phyloP scores from a whole-genome alignment of 805 yeast genomes.

The Starmerella floris region DNA sequence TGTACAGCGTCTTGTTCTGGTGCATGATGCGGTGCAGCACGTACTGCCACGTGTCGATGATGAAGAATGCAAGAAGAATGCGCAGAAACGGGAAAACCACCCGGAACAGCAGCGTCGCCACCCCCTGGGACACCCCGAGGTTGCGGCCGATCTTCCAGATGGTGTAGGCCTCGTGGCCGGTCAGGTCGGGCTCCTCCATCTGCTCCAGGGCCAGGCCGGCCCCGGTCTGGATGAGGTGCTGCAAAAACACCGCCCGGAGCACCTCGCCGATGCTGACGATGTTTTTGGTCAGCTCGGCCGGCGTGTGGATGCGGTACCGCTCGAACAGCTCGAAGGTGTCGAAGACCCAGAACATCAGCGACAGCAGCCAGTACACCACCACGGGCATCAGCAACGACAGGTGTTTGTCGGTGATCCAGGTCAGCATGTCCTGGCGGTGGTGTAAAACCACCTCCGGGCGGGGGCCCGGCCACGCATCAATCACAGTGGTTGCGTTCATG shows the following conservation, averaged over 20 bases:
- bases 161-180: conserved; percentile 39
- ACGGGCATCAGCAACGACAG: conserved; percentile 66
- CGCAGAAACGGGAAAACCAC: conserved; percentile 51
- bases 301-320: conserved; percentile 78
- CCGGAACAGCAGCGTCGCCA: conserved; percentile 43
- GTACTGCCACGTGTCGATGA: conserved; percentile 94
- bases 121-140: conserved; percentile 23
- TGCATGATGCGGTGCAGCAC: conserved; percentile 85
- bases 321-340: conserved; percentile 69
- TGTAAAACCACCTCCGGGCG: conserved; percentile 8
- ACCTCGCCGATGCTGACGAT: conserved; percentile 61
- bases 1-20: conserved; percentile 58
- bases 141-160: conserved; percentile 35
- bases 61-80: conserved; percentile 47
- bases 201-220: conserved; percentile 47
- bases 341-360: conserved; percentile 57
- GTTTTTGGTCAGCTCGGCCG: conserved; percentile 74
- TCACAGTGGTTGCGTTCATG: not conserved
- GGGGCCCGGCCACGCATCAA: conserved; percentile 12
- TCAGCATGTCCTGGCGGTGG: conserved; percentile 32
- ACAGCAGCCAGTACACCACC: conserved; percentile 69
- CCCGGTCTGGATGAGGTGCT: conserved; percentile 69
- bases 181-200: conserved; percentile 38
- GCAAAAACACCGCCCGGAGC: conserved; percentile 64
- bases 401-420: conserved; percentile 57